Conservation (phyloP, 768 basidiomycete genomes). For the Lactarius quietus region DNA sequence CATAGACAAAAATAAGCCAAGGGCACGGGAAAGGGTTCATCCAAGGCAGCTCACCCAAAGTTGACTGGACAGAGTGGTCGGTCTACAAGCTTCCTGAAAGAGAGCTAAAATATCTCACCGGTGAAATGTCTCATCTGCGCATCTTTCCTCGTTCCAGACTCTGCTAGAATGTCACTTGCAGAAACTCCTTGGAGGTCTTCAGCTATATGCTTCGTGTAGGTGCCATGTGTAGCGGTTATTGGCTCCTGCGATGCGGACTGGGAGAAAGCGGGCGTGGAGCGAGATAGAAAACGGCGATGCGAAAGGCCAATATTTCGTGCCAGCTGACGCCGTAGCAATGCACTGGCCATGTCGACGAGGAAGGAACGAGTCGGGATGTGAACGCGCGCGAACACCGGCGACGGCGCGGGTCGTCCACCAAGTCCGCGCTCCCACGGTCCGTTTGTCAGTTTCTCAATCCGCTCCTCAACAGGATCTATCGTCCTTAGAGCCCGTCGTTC, state of each 20-base stretch:
- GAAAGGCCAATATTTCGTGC: conserved; percentile 39
- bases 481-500: background rate
- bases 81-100: background rate
- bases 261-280: conserved; percentile 39
- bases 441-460: background rate
- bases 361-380: conserved; percentile 1
- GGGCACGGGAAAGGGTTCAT: background rate
- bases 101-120: conserved; percentile 42
- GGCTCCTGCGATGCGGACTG: conserved; percentile 28
- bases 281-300: conserved; percentile 29
- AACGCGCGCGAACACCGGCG: background rate
- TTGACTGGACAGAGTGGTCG: conserved; percentile 56
- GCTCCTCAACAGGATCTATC: background rate
- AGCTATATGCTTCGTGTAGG: conserved; percentile 67
- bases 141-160: conserved; percentile 67
- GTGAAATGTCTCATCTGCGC: conserved; percentile 91
- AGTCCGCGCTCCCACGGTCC: conserved; percentile 18
- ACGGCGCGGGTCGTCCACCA: background rate
- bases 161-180: conserved; percentile 75
- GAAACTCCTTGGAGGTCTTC: conserved; percentile 82
- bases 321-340: conserved; percentile 60
- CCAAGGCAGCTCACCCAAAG: conserved; percentile 60
- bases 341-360: conserved; percentile 56
- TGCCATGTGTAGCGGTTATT: conserved; percentile 32
- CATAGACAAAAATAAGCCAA: conserved; percentile 1